Conservation (phyloP, 2,329 filamentous ascomycete genomes). For the Ophiocordyceps unilateralis region DNA sequence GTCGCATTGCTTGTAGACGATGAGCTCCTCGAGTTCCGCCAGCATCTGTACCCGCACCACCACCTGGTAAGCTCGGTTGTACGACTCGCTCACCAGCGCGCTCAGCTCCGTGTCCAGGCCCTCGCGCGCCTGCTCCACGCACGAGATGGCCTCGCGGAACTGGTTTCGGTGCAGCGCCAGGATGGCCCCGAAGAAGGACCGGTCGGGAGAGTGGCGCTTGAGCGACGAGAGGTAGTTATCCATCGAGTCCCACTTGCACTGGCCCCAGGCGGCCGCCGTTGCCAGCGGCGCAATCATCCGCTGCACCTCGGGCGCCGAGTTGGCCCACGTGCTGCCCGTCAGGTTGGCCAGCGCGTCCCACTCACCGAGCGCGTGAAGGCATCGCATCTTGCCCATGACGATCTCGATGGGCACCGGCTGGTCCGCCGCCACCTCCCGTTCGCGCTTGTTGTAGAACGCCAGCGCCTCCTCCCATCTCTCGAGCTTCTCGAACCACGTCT, state of each 20-base stretch:
- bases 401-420: slow-evolving; percentile 63
- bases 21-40: slow-evolving; percentile 93
- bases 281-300: slow-evolving; percentile 84
- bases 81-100: slow-evolving; percentile 92
- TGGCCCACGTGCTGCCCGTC: slow-evolving; percentile 85
- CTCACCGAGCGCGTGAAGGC: slow-evolving; percentile 87
- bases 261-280: slow-evolving; percentile 89
- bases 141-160: slow-evolving; percentile 75
- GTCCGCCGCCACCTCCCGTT: slow-evolving; percentile 45
- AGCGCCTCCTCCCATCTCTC: slow-evolving; percentile 97
- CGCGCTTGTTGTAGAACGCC: slow-evolving; percentile 76
- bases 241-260: slow-evolving; percentile 96
- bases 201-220: slow-evolving; percentile 82
- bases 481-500: slow-evolving; percentile 98
- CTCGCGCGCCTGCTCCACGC: slow-evolving; percentile 83
- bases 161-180: slow-evolving; percentile 89
- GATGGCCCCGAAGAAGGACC: slow-evolving; percentile 95
- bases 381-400: slow-evolving; percentile 99
- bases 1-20: slow-evolving; percentile 91
- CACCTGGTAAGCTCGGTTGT: slow-evolving; percentile 94
- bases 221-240: slow-evolving; percentile 92
- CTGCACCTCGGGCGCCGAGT: slow-evolving; percentile 73
- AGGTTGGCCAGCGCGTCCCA: slow-evolving; percentile 87
- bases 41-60: slow-evolving; percentile 98
- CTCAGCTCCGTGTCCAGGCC: slow-evolving; percentile 91